Evolutionary conservation across 2,329 filamentous ascomycete genomes (phyloP).

Genomic region (Didymella pinodella): DNA sequence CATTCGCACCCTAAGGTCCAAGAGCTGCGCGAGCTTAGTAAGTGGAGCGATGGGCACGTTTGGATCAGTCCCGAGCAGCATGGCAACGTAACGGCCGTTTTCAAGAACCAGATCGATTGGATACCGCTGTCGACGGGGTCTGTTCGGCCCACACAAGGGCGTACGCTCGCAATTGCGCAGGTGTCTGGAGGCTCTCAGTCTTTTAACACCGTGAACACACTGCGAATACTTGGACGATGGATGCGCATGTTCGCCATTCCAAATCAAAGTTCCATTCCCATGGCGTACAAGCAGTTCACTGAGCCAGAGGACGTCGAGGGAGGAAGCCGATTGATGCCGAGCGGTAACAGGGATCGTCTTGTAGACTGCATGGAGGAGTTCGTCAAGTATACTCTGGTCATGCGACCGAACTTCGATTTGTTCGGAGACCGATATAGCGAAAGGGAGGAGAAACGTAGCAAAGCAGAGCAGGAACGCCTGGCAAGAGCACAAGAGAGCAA

Average conservation of each 20-base stretch:
- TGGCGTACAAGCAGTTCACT: slow-evolving; percentile 69
- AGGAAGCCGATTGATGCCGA: slow-evolving; percentile 62
- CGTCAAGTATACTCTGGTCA: slow-evolving; percentile 72
- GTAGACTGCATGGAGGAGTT: slow-evolving; percentile 76
- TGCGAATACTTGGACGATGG: slow-evolving; percentile 72
- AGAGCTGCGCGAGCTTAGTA: slow-evolving; percentile 67
- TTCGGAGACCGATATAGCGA: slow-evolving; percentile 72
- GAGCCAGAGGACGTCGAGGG: slow-evolving; percentile 54
- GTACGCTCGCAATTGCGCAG: slow-evolving; percentile 68
- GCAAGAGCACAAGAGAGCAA: neutral
- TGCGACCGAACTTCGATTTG: slow-evolving; percentile 67
- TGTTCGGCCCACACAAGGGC: slow-evolving; percentile 71
- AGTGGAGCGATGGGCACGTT: slow-evolving; percentile 72
- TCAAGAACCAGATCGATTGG: slow-evolving; percentile 77
- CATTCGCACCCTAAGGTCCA: slow-evolving; percentile 67
- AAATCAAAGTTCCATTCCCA: slow-evolving; percentile 70
- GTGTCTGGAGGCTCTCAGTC: slow-evolving; percentile 71
- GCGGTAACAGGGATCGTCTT: slow-evolving; percentile 65
- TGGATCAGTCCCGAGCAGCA: slow-evolving; percentile 74
- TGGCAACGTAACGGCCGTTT: slow-evolving; percentile 66
- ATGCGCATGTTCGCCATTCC: slow-evolving; percentile 74
- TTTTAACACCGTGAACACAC: slow-evolving; percentile 72
- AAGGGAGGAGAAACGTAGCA: slow-evolving; percentile 54
- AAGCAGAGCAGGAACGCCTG: slow-evolving; percentile 24
- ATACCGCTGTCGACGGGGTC: slow-evolving; percentile 68